Evolutionary conservation across 768 basidiomycete species (phyloP).

Genomic region (Russula sp.): DNA sequence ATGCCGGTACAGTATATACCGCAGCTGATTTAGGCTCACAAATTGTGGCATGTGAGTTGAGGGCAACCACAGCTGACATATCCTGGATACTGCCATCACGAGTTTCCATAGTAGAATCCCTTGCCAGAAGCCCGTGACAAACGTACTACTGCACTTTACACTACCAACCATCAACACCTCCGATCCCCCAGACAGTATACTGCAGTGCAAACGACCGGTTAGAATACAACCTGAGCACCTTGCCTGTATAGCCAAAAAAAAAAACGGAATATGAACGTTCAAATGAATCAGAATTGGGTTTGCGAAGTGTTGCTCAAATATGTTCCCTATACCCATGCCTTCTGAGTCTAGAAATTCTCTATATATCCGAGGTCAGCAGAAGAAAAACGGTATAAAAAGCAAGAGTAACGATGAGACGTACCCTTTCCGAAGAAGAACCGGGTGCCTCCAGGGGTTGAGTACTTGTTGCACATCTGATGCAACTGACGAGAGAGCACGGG

Average conservation of each 20-base stretch:
- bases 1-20: no score
- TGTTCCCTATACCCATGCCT: neutral
- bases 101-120: neutral
- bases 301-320: neutral
- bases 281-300: neutral
- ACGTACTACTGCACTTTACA: neutral
- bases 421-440: slow-evolving; percentile 92
- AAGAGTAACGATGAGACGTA: slow-evolving; percentile 31
- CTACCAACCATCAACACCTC: slow-evolving; percentile 14
- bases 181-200: neutral
- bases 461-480: slow-evolving; percentile 81
- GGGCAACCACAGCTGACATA: neutral
- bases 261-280: neutral
- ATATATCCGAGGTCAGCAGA: neutral
- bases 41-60: no score
- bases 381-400: neutral
- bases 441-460: slow-evolving; percentile 72
- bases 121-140: neutral
- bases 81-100: neutral
- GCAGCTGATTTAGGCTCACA: no score
- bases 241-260: neutral
- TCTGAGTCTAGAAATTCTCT: slow-evolving; percentile 22
- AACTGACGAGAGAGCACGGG: slow-evolving; percentile 63
- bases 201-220: neutral
- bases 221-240: neutral